phyloP scores from a whole-genome alignment of 2,329 filamentous ascomycete genomes.

The Epichloe uncinata region DNA sequence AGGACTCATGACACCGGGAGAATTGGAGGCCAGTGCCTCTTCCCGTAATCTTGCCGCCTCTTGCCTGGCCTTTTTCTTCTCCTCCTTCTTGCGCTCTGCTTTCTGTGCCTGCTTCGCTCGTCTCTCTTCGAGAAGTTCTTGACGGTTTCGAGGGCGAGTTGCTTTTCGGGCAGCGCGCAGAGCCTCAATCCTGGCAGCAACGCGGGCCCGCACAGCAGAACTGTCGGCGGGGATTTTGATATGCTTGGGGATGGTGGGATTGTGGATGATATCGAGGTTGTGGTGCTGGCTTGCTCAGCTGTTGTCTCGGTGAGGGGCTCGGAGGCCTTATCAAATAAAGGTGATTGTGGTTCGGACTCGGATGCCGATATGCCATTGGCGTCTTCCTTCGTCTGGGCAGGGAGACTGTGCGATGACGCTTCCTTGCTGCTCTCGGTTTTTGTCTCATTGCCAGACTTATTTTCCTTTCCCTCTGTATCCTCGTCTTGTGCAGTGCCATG shows the following conservation, averaged over 20 bases:
- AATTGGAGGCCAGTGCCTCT: slow-evolving; percentile 49
- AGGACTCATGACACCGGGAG: slow-evolving; percentile 45
- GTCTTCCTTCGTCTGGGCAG: slow-evolving; percentile 24
- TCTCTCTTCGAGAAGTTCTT: slow-evolving; percentile 83
- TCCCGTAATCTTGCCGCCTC: slow-evolving; percentile 61
- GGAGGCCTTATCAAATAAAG: slow-evolving; percentile 43
- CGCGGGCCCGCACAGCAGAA: slow-evolving; percentile 60
- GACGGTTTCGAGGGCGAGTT: slow-evolving; percentile 68
- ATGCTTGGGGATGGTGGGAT: slow-evolving; percentile 48
- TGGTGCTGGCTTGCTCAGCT: slow-evolving; percentile 38
- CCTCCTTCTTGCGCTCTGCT: slow-evolving; percentile 78
- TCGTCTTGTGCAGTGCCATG: slow-evolving; percentile 9
- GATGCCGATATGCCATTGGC: slow-evolving; percentile 32
- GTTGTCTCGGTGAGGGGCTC: slow-evolving; percentile 23
- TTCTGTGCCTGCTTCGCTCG: slow-evolving; percentile 77
- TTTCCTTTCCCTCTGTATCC: slow-evolving; percentile 4
- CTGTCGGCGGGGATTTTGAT: slow-evolving; percentile 58
- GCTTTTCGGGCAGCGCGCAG: slow-evolving; percentile 79
- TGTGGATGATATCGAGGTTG: slow-evolving; percentile 58
- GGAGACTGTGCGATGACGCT: slow-evolving; percentile 14
- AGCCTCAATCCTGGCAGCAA: slow-evolving; percentile 72
- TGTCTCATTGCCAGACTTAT: slow-evolving; percentile 8
- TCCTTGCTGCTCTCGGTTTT: slow-evolving; percentile 5
- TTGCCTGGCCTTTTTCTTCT: slow-evolving; percentile 59
- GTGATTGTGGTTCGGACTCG: slow-evolving; percentile 36